Conservation (phyloP, 2,329 filamentous ascomycete genomes). For the Ophiosphaerella herpotricha region DNA sequence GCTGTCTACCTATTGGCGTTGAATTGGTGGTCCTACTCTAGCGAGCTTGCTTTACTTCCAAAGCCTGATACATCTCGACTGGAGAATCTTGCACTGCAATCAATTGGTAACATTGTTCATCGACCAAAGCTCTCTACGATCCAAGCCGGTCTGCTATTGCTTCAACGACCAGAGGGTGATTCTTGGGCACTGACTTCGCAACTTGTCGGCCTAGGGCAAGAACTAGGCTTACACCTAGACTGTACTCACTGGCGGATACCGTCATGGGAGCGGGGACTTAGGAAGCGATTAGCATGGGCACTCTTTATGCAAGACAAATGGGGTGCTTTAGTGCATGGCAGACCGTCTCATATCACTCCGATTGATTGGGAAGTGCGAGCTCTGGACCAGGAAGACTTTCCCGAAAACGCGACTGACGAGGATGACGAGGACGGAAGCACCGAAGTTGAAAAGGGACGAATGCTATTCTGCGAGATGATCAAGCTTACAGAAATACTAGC, state of each 20-base stretch:
- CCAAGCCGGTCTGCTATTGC: slow-evolving; percentile 46
- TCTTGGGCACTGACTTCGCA: slow-evolving; percentile 42
- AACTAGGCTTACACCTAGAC: slow-evolving; percentile 56
- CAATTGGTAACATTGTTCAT: slow-evolving; percentile 44
- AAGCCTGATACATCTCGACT: slow-evolving; percentile 49
- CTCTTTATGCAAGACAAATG: slow-evolving; percentile 69
- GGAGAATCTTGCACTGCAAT: slow-evolving; percentile 42
- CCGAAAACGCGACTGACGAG: slow-evolving; percentile 37
- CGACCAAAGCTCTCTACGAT: slow-evolving; percentile 49
- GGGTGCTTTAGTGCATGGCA: slow-evolving; percentile 62
- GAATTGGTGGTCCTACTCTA: slow-evolving; percentile 65
- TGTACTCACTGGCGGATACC: slow-evolving; percentile 67
- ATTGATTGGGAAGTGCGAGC: slow-evolving; percentile 61
- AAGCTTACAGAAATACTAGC: slow-evolving; percentile 57
- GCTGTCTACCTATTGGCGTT: slow-evolving; percentile 67
- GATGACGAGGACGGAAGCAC: slow-evolving; percentile 41
- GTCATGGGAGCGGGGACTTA: slow-evolving; percentile 64
- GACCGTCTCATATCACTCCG: slow-evolving; percentile 59
- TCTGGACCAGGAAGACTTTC: slow-evolving; percentile 53
- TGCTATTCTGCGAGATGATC: slow-evolving; percentile 58
- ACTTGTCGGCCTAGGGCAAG: slow-evolving; percentile 45
- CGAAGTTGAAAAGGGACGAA: slow-evolving; percentile 39
- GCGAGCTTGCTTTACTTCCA: slow-evolving; percentile 52
- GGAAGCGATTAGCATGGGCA: slow-evolving; percentile 67
- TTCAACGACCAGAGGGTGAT: slow-evolving; percentile 43